These are phyloP conservation scores for Backusella psychrophila DNA, from an alignment of 192 early-diverging fungal genomes.

Conservation along the genomic window DNA sequence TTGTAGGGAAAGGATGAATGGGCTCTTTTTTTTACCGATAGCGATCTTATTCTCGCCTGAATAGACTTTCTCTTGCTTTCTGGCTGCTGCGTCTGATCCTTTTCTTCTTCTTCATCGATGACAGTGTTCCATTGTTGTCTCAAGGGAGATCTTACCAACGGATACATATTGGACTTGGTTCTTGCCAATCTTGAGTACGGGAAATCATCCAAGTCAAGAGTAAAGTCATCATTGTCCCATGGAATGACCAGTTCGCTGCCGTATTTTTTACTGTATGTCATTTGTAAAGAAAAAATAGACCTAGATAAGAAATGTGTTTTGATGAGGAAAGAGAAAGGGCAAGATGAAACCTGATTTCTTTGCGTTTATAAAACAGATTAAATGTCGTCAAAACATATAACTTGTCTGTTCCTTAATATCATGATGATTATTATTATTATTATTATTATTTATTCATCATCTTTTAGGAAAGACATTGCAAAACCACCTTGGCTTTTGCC, in stretches of 20 bases:
- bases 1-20: not conserved
- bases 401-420: not conserved
- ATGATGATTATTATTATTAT: not conserved
- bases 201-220: not conserved
- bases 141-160: not conserved
- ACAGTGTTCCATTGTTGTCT: not conserved
- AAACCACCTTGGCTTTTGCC: too few relatives aligned
- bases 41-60: not conserved
- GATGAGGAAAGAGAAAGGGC: not conserved
- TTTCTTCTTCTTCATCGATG: not conserved
- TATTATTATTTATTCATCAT: not conserved
- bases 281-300: not conserved
- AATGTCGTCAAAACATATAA: not conserved
- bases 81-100: too few relatives aligned
- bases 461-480: too few relatives aligned
- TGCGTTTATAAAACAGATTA: not conserved
- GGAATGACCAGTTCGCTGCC: not conserved
- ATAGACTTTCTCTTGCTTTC: not conserved
- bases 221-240: not conserved
- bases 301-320: not conserved
- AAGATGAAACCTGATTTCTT: not conserved
- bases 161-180: not conserved
- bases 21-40: not conserved
- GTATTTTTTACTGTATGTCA: not conserved
- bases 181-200: not conserved